Evolutionary conservation across 2,329 filamentous ascomycete species (phyloP).

Genomic region (Exophiala aquamarina): DNA sequence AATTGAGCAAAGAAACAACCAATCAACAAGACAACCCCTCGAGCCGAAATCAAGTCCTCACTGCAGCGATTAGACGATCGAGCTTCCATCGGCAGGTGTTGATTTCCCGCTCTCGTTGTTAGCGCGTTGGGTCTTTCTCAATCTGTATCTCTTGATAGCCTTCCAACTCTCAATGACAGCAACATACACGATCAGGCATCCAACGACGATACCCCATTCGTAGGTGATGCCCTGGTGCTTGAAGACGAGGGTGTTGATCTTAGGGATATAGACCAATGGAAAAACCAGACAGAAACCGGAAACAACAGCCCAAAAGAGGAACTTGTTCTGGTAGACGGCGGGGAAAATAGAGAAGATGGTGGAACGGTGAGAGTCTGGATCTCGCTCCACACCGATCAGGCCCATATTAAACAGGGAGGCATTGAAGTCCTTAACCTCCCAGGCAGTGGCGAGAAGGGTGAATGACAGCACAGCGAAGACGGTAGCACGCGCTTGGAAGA

Average conservation of each 20-base stretch:
- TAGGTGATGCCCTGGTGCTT: constrained; percentile 63
- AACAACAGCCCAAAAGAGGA: constrained; percentile 64
- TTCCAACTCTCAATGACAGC: constrained; percentile 64
- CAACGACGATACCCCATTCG: constrained; percentile 67
- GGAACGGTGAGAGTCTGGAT: constrained; percentile 48
- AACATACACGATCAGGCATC: constrained; percentile 59
- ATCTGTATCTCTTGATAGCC: constrained; percentile 53
- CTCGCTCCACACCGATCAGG: constrained; percentile 48
- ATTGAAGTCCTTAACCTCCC: constrained; percentile 73
- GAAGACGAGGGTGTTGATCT: constrained; percentile 62
- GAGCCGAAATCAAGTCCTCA: no score
- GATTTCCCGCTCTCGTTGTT: neutral
- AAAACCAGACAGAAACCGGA: constrained; percentile 56
- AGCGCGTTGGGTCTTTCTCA: neutral
- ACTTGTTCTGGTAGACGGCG: constrained; percentile 68
- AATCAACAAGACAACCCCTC: no score
- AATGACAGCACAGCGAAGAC: constrained; percentile 73
- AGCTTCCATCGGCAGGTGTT: no score
- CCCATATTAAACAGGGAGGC: constrained; percentile 63
- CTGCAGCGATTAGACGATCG: no score
- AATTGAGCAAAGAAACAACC: no score
- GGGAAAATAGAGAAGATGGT: constrained; percentile 63
- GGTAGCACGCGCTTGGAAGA: constrained; percentile 72
- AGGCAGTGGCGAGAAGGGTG: constrained; percentile 73
- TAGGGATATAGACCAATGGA: constrained; percentile 64